These are phyloP conservation scores for Diplodia corticola DNA, from an alignment of 2,329 filamentous ascomycete genomes.

Conservation along the genomic window DNA sequence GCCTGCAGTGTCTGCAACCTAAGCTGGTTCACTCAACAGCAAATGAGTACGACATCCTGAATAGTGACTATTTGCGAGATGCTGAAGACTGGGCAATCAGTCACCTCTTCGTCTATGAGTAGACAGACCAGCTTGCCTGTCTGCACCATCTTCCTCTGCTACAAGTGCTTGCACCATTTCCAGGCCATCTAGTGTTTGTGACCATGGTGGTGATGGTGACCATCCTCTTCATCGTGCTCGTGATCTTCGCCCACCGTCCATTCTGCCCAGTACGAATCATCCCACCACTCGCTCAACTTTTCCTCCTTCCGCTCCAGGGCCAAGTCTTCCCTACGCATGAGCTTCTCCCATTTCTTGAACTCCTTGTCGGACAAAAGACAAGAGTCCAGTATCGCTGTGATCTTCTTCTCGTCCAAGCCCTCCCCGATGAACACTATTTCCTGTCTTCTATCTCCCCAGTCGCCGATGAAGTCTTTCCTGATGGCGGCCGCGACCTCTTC, in stretches of 20 bases:
- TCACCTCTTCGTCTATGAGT: too few relatives aligned
- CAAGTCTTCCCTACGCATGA: conserved; percentile 37
- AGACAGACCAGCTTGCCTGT: too few relatives aligned
- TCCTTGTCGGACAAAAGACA: conserved; percentile 65
- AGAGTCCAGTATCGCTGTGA: conserved; percentile 58
- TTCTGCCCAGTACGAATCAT: conserved; percentile 48
- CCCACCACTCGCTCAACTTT: conserved; percentile 53
- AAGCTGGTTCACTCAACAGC: too few relatives aligned
- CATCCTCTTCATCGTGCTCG: neutral
- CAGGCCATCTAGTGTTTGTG: conserved; percentile 10
- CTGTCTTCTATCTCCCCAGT: conserved; percentile 69
- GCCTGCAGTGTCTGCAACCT: too few relatives aligned
- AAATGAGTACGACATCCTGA: too few relatives aligned
- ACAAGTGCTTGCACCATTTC: neutral
- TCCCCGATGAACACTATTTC: conserved; percentile 75
- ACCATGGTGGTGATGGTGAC: neutral
- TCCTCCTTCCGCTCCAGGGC: conserved; percentile 46
- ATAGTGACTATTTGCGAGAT: too few relatives aligned
- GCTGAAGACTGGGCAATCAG: too few relatives aligned
- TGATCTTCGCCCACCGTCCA: conserved; percentile 9
- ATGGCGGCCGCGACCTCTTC: conserved; percentile 51
- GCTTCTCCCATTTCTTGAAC: conserved; percentile 43
- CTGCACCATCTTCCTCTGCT: too few relatives aligned
- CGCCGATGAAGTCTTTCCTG: conserved; percentile 50
- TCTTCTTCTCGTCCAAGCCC: conserved; percentile 53